Percentiles rank a stretch among this genome's conserved stretches.
Evolutionary conservation across 345 rosid species (phyloP).

Genomic region (Bretschneidera sinensis): DNA sequence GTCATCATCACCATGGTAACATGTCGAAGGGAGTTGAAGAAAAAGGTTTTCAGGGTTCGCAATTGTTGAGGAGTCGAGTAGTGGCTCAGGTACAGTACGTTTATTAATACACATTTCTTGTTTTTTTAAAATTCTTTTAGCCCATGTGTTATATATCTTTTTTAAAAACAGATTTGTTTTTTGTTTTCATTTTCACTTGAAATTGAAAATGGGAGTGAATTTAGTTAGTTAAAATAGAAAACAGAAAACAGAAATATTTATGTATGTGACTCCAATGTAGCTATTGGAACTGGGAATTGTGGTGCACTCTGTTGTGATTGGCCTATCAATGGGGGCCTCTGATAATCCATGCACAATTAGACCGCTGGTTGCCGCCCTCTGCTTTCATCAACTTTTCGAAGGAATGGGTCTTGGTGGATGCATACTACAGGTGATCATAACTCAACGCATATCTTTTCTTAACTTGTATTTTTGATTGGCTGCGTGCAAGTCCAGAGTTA

Average conservation of each 20-base stretch:
- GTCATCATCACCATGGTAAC: neutral
- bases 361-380: constrained; percentile 44
- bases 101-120: no score
- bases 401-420: constrained; percentile 62
- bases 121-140: no score
- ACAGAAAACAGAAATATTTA: no score
- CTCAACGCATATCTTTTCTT: no score
- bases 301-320: constrained; percentile 49
- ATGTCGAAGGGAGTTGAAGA: neutral
- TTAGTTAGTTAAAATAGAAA: no score
- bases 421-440: constrained; percentile 46
- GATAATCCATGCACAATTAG: constrained; percentile 25
- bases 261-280: no score
- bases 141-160: no score
- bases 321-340: constrained; percentile 43
- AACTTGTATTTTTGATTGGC: no score
- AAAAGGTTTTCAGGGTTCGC: neutral
- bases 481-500: constrained; percentile 26
- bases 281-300: constrained; percentile 50
- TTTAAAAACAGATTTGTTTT: no score
- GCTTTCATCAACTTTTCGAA: constrained; percentile 54
- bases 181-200: no score
- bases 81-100: constrained; percentile 18
- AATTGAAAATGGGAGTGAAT: no score
- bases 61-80: constrained; percentile 10